Percentiles rank a stretch among this genome's conserved stretches.
Conservation (phyloP, 176 grass and related monocot genomes). For the Zoysia japonica region DNA sequence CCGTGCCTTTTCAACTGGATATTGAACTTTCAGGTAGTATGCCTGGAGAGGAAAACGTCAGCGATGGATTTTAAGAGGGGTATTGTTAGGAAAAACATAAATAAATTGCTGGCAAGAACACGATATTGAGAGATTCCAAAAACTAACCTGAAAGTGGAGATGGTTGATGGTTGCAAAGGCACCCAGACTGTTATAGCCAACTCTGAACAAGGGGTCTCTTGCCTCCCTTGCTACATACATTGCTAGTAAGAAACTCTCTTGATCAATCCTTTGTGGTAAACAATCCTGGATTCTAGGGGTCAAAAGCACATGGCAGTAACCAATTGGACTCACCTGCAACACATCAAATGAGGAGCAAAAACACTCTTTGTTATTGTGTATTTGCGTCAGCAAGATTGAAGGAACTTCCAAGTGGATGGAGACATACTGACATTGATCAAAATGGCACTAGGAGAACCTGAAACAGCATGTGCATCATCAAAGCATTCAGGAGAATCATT, state of each 20-base stretch:
- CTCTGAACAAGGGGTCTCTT: constrained; percentile 51
- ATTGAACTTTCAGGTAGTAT: constrained; percentile 62
- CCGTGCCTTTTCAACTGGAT: constrained; percentile 67
- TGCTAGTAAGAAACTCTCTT: constrained; percentile 56
- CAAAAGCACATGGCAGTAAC: constrained; percentile 69
- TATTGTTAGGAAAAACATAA: not conserved
- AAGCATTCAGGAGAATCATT: constrained; percentile 37
- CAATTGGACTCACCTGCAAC: constrained; percentile 68
- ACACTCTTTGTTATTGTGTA: not conserved
- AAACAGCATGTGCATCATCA: constrained; percentile 17
- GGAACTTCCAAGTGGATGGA: not conserved
- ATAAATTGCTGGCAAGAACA: not conserved
- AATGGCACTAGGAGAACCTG: constrained; percentile 53
- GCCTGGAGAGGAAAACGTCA: constrained; percentile 37
- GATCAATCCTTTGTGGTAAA: constrained; percentile 62
- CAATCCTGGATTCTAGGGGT: constrained; percentile 51
- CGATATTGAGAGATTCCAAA: not conserved
- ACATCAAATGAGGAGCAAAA: not conserved
- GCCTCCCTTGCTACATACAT: constrained; percentile 61
- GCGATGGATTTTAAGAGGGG: not conserved
- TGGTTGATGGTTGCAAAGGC: constrained; percentile 77
- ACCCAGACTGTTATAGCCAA: constrained; percentile 76
- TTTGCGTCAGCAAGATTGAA: not conserved
- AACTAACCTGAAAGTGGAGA: constrained; percentile 76
- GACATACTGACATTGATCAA: constrained; percentile 57